These are phyloP conservation scores for Saccharomyces hybrid DNA, from an alignment of 1,139 yeast genomes.

Conservation along the genomic window DNA sequence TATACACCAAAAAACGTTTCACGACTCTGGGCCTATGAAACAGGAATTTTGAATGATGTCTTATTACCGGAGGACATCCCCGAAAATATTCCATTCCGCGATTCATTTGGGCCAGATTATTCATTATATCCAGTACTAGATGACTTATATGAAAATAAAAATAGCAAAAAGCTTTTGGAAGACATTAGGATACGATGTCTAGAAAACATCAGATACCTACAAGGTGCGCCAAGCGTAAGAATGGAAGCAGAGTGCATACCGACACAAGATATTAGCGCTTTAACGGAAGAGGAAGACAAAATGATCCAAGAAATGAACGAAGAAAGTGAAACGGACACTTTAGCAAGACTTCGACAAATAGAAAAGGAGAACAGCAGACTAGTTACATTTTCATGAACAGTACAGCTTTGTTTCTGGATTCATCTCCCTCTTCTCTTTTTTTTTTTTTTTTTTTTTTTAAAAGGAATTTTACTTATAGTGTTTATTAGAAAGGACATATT, in stretches of 20 bases:
- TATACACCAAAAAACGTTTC: constrained; percentile 94
- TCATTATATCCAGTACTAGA: constrained; percentile 84
- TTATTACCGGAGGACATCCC: constrained; percentile 73
- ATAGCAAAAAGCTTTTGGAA: constrained; percentile 76
- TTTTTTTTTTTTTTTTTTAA: constrained; percentile 1
- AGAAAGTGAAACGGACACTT: constrained; percentile 28
- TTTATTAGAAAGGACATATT: background rate
- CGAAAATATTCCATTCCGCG: constrained; percentile 67
- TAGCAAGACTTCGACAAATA: constrained; percentile 33
- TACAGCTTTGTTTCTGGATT: background rate
- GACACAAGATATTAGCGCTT: constrained; percentile 58
- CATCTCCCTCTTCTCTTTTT: background rate
- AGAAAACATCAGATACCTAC: constrained; percentile 74
- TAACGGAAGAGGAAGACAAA: constrained; percentile 40
- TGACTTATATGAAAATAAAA: constrained; percentile 82
- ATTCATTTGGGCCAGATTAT: constrained; percentile 89
- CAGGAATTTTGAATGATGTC: constrained; percentile 76
- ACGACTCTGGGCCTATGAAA: constrained; percentile 91
- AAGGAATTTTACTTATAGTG: background rate
- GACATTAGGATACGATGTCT: constrained; percentile 66
- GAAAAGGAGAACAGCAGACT: constrained; percentile 37
- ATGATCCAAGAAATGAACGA: constrained; percentile 46
- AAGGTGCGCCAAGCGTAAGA: constrained; percentile 91
- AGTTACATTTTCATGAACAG: constrained; percentile 4
- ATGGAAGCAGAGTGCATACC: constrained; percentile 82